Conservation (phyloP, 306 rosid species). For the Arachis stenosperma region DNA sequence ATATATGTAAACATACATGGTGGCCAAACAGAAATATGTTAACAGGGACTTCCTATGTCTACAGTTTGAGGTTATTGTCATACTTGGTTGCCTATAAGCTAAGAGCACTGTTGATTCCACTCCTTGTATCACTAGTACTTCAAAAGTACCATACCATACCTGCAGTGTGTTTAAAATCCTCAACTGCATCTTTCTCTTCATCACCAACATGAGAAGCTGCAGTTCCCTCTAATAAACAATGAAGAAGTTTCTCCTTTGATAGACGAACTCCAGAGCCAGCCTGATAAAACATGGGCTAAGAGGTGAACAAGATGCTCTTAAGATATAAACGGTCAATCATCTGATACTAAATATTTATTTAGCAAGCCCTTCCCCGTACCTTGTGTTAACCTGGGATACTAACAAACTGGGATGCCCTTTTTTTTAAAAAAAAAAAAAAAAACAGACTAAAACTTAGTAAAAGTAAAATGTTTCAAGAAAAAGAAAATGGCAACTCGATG, state of each 20-base stretch:
- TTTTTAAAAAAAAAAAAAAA: no score
- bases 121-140: neutral
- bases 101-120: slow-evolving; percentile 6
- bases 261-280: slow-evolving; percentile 63
- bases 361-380: no score
- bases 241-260: slow-evolving; percentile 63
- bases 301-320: slow-evolving; percentile 1
- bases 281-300: slow-evolving; percentile 47
- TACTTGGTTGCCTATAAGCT: neutral
- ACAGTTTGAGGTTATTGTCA: no score
- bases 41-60: no score
- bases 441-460: neutral
- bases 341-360: neutral
- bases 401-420: no score
- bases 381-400: no score
- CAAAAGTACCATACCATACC: slow-evolving; percentile 51
- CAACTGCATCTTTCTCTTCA: slow-evolving; percentile 56
- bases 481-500: neutral
- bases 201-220: slow-evolving; percentile 58
- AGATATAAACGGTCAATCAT: slow-evolving; percentile 18
- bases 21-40: neutral
- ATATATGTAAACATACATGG: neutral
- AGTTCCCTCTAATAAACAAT: slow-evolving; percentile 73
- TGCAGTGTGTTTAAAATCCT: slow-evolving; percentile 37
- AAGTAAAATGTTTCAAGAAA: neutral